Evolutionary conservation across 768 basidiomycete genomes (phyloP).

Genomic region (Naganishia onofrii): DNA sequence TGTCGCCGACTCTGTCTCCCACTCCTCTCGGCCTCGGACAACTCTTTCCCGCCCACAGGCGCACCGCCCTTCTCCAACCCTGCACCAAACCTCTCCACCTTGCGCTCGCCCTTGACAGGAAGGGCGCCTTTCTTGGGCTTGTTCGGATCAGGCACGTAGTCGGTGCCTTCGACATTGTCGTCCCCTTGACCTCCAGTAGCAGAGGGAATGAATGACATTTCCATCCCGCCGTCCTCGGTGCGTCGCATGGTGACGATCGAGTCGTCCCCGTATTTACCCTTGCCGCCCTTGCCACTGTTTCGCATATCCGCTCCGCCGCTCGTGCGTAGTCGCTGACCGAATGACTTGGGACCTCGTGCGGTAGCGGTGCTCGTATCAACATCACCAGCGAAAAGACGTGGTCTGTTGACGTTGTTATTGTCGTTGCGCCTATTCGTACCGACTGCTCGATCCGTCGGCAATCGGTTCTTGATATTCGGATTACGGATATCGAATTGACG

Average conservation of each 20-base stretch:
- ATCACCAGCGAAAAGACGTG: conserved; percentile 33
- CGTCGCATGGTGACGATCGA: conserved; percentile 43
- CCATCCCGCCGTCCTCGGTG: conserved; percentile 65
- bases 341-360: conserved; percentile 35
- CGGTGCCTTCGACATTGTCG: conserved; percentile 43
- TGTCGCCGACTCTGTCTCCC: conserved; percentile 78
- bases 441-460: conserved; percentile 20
- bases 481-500: conserved; percentile 47
- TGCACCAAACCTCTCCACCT: conserved; percentile 74
- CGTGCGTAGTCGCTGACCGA: conserved; percentile 44
- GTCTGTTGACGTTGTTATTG: conserved; percentile 21
- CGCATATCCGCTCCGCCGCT: too few species aligned
- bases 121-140: conserved; percentile 43
- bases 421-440: conserved; percentile 5
- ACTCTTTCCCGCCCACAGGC: conserved; percentile 49
- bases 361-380: conserved; percentile 20
- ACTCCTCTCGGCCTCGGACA: conserved; percentile 63
- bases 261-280: conserved; percentile 27
- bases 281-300: conserved; percentile 1
- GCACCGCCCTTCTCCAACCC: conserved; percentile 79
- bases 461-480: conserved; percentile 19
- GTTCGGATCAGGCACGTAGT: conserved; percentile 25
- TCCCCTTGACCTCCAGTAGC: conserved; percentile 40
- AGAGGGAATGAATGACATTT: conserved; percentile 77
- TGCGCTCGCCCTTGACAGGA: conserved; percentile 36